Percentiles rank a stretch among this genome's conserved stretches.
These are phyloP conservation scores for Tetrapyrgos nigripes DNA, from an alignment of 1,284 basidiomycete species.

Conservation along the genomic window DNA sequence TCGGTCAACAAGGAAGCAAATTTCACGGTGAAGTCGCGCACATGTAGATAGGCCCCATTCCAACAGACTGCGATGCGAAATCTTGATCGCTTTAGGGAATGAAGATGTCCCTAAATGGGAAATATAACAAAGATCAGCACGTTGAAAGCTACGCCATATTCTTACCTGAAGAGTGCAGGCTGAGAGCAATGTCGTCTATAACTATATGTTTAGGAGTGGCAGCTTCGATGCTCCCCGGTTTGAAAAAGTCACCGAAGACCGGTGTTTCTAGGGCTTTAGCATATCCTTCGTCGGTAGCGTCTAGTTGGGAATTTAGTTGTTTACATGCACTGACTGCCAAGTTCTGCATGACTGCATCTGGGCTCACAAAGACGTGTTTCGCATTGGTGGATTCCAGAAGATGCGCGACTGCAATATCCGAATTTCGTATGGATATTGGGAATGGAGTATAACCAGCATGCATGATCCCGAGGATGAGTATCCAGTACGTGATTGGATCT, in stretches of 20 bases:
- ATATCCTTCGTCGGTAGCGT: too few relatives aligned
- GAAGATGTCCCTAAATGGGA: conserved; percentile 11
- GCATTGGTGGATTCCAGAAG: conserved; percentile 17
- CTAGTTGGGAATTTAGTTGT: neutral
- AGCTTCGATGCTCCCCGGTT: neutral
- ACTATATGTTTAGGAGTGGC: neutral
- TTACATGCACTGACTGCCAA: neutral
- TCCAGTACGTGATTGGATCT: conserved; percentile 11
- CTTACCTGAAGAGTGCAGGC: conserved; percentile 33
- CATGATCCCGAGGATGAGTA: conserved; percentile 18
- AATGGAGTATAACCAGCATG: conserved; percentile 20
- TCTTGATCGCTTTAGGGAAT: conserved; percentile 13
- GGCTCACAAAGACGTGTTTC: conserved; percentile 17
- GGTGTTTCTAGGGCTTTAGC: too few relatives aligned
- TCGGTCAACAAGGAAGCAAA: neutral
- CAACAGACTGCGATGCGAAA: neutral
- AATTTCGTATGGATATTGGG: conserved; percentile 28
- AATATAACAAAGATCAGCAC: neutral
- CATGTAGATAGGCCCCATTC: conserved; percentile 2
- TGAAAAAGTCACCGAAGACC: too few relatives aligned
- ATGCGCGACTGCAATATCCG: conserved; percentile 23
- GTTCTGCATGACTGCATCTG: conserved; percentile 5
- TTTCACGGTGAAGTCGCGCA: neutral
- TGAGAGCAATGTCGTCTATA: conserved; percentile 19
- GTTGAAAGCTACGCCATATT: neutral